Conservation (phyloP, 1,139 yeast genomes). For the Hanseniaspora uvarum region DNA sequence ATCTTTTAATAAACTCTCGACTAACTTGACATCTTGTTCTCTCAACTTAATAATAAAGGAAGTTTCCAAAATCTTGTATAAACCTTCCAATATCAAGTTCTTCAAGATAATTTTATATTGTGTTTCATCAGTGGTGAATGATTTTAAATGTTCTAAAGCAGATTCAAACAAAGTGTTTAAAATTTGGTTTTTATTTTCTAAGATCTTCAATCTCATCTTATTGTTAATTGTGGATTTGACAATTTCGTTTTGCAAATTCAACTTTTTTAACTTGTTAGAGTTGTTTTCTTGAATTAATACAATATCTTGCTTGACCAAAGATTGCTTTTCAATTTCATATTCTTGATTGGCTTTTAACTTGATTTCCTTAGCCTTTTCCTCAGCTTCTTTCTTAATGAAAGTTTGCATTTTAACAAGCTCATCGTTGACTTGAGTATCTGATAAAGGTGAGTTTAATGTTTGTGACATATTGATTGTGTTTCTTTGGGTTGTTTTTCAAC, state of each 20-base stretch:
- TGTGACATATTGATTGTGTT: slow-evolving; percentile 23
- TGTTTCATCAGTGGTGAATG: slow-evolving; percentile 41
- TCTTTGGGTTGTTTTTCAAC: not conserved
- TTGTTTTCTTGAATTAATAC: slow-evolving; percentile 75
- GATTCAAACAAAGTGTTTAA: slow-evolving; percentile 63
- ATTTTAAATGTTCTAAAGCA: slow-evolving; percentile 54
- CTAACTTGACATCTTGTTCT: slow-evolving; percentile 55
- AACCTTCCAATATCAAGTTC: slow-evolving; percentile 76
- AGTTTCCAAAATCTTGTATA: slow-evolving; percentile 64
- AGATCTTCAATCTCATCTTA: slow-evolving; percentile 83
- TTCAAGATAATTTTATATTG: slow-evolving; percentile 58
- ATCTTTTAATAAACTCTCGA: slow-evolving; percentile 39
- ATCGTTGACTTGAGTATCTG: slow-evolving; percentile 59
- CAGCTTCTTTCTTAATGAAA: slow-evolving; percentile 97
- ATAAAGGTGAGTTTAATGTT: slow-evolving; percentile 30
- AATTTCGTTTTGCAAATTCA: slow-evolving; percentile 86
- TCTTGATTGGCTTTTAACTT: slow-evolving; percentile 95
- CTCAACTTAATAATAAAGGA: slow-evolving; percentile 56
- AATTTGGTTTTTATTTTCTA: slow-evolving; percentile 76
- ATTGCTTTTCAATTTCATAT: slow-evolving; percentile 93
- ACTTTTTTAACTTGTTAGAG: slow-evolving; percentile 80
- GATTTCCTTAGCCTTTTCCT: slow-evolving; percentile 95
- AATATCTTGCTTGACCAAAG: slow-evolving; percentile 83
- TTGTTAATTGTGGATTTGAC: slow-evolving; percentile 90
- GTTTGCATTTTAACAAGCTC: slow-evolving; percentile 97